A percentile compares a stretch with the other conserved stretches of the same genome.
phyloP scores from a whole-genome alignment of 345 rosid species.

The Gossypium bickii region DNA sequence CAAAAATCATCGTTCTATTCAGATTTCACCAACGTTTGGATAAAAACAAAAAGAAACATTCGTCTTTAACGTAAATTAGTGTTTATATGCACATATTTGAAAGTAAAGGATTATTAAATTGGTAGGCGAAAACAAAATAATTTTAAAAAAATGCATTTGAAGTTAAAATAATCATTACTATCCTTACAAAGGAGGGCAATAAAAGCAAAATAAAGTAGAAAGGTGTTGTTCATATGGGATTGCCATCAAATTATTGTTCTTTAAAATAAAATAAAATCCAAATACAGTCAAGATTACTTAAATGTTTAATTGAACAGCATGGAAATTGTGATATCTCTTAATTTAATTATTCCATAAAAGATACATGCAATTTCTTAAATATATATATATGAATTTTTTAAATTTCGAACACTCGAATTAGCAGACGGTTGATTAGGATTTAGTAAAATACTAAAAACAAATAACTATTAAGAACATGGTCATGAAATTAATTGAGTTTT shows the following conservation, averaged over 20 bases:
- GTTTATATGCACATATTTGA: neutral
- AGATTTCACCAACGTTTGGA: neutral
- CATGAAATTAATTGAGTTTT: too few species aligned
- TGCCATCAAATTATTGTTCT: neutral
- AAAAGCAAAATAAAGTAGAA: neutral
- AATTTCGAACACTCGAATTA: too few species aligned
- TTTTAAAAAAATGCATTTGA: neutral
- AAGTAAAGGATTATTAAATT: neutral
- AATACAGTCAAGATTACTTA: neutral
- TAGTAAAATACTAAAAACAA: too few species aligned
- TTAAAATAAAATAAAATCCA: neutral
- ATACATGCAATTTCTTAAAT: neutral
- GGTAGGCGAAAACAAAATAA: neutral
- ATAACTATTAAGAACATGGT: too few species aligned
- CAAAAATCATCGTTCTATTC: neutral
- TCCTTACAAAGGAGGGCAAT: neutral
- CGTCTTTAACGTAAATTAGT: neutral
- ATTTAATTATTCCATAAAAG: too few species aligned
- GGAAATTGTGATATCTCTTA: neutral
- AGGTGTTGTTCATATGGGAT: neutral
- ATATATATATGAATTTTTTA: too few species aligned
- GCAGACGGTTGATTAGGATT: too few species aligned
- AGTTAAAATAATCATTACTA: neutral
- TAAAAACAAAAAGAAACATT: constrained; percentile 7
- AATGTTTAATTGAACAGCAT: neutral